phyloP scores from a whole-genome alignment of 148 eudicot genomes.

The Agrostemma githago region DNA sequence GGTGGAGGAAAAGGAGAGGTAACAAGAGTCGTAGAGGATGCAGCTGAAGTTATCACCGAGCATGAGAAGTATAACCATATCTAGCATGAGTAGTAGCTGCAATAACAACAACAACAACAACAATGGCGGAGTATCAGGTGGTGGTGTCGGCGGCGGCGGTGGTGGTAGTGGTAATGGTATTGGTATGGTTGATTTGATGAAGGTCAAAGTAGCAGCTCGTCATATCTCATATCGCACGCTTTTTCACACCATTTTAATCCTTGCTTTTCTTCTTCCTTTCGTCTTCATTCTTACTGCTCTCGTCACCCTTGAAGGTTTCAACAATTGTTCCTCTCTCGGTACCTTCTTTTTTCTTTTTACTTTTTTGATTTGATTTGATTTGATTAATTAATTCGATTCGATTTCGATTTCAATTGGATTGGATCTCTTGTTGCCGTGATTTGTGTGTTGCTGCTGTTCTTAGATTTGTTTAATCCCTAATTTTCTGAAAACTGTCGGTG shows the following conservation, averaged over 20 bases:
- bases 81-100: conserved; percentile 34
- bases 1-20: no score
- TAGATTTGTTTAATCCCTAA: no score
- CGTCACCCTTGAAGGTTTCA: conserved; percentile 98
- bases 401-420: no score
- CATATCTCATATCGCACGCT: conserved; percentile 82
- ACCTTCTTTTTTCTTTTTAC: conserved; percentile 10
- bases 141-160: background rate
- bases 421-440: no score
- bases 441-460: no score
- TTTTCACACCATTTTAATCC: conserved; percentile 77
- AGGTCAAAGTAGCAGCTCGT: conserved; percentile 96
- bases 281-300: conserved; percentile 91
- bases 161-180: conserved; percentile 11
- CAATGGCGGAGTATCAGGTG: background rate
- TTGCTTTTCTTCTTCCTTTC: conserved; percentile 87
- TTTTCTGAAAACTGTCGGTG: conserved; percentile 3
- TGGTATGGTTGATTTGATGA: conserved; percentile 86
- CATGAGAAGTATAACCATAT: conserved; percentile 96
- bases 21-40: conserved; percentile 43
- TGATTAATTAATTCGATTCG: background rate
- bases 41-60: conserved; percentile 99
- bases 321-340: conserved; percentile 97
- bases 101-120: background rate
- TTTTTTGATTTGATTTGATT: background rate